These are phyloP conservation scores for Helicocarpus griseus DNA, from an alignment of 2,329 filamentous ascomycete genomes.

Conservation along the genomic window DNA sequence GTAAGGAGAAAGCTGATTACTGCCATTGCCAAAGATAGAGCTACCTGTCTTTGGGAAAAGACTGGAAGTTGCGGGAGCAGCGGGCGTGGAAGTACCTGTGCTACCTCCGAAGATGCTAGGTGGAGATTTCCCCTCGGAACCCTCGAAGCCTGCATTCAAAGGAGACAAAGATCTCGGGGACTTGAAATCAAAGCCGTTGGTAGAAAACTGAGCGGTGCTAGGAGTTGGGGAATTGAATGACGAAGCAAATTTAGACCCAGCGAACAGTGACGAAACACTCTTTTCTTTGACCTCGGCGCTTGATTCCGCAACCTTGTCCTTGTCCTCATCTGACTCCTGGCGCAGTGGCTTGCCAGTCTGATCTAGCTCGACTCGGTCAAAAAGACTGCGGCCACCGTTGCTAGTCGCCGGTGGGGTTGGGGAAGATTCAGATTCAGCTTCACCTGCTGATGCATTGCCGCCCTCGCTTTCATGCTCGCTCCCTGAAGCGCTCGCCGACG, in stretches of 20 bases:
- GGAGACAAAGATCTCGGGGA: constrained; percentile 15
- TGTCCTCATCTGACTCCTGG: constrained; percentile 7
- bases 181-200: constrained; percentile 6
- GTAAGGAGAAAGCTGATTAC: constrained; percentile 18
- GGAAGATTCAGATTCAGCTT: constrained; percentile 10
- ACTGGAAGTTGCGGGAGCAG: constrained; percentile 12
- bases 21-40: constrained; percentile 11
- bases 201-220: constrained; percentile 18
- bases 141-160: neutral
- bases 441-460: constrained; percentile 8
- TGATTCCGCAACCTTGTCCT: constrained; percentile 2
- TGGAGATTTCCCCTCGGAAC: constrained; percentile 2
- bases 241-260: constrained; percentile 18
- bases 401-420: constrained; percentile 9
- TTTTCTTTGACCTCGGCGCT: constrained; percentile 10
- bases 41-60: constrained; percentile 11
- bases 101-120: constrained; percentile 14
- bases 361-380: constrained; percentile 24
- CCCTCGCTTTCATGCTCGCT: constrained; percentile 19
- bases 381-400: constrained; percentile 24
- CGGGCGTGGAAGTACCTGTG: neutral
- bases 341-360: constrained; percentile 19
- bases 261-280: constrained; percentile 16
- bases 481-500: constrained; percentile 5
- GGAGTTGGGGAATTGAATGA: constrained; percentile 18